A percentile compares a stretch with the other conserved stretches of the same genome.
Evolutionary conservation across 2,329 filamentous ascomycete genomes (phyloP).

Genomic region (Claviceps arundinis): DNA sequence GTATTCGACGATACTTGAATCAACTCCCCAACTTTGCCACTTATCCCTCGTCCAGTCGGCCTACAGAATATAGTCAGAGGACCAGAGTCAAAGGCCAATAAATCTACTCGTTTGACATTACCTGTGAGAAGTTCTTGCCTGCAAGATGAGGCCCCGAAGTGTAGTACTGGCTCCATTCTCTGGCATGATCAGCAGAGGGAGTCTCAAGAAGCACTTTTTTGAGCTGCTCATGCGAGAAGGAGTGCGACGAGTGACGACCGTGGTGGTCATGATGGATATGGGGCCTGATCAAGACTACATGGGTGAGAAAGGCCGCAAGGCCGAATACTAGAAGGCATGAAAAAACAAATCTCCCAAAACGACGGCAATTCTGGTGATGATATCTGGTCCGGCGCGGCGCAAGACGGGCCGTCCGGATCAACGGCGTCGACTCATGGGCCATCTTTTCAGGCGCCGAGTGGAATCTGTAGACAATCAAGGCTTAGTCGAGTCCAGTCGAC

Average conservation of each 20-base stretch:
- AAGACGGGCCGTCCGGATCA: conserved; percentile 50
- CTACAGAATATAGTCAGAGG: conserved; percentile 18
- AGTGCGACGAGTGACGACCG: conserved; percentile 14
- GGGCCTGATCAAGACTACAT: conserved; percentile 29
- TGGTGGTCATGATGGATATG: conserved; percentile 20
- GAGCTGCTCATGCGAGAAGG: conserved; percentile 34
- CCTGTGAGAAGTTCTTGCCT: conserved; percentile 64
- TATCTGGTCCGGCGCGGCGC: conserved; percentile 40
- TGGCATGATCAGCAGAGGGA: conserved; percentile 40
- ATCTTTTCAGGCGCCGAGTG: conserved; percentile 17
- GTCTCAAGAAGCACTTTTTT: conserved; percentile 43
- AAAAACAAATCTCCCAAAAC: conserved; percentile 51
- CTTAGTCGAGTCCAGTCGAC: not conserved
- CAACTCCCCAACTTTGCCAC: conserved; percentile 59
- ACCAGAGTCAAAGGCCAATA: too few species aligned
- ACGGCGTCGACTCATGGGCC: conserved; percentile 46
- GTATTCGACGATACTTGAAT: conserved; percentile 53
- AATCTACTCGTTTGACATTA: conserved; percentile 9
- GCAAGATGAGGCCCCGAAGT: conserved; percentile 63
- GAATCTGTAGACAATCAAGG: conserved; percentile 4
- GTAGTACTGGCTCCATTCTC: conserved; percentile 69
- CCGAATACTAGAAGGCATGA: conserved; percentile 39
- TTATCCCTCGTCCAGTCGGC: conserved; percentile 62
- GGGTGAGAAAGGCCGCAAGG: conserved; percentile 34
- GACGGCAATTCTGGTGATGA: conserved; percentile 45